Evolutionary conservation across 2,329 filamentous ascomycete species (phyloP).

Genomic region (Nannizziopsis arthrosporioides): DNA sequence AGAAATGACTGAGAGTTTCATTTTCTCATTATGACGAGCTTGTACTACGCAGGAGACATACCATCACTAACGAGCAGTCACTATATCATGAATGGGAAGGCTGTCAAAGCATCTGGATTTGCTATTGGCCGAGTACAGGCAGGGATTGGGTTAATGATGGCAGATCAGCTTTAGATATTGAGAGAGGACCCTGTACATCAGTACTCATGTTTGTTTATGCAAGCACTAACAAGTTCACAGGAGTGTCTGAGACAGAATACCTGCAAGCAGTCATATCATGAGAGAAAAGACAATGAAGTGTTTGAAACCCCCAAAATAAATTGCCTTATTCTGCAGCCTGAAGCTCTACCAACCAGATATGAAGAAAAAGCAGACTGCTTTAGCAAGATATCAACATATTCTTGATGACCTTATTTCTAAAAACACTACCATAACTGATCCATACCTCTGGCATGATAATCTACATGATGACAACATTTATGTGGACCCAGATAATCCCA

Average conservation of each 20-base stretch:
- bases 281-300: too few species aligned
- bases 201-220: too few species aligned
- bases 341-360: constrained; percentile 27
- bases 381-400: constrained; percentile 10
- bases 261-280: constrained; percentile 24
- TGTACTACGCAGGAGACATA: too few species aligned
- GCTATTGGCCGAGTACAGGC: too few species aligned
- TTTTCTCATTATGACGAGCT: too few species aligned
- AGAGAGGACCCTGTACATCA: too few species aligned
- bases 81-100: too few species aligned
- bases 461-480: constrained; percentile 25
- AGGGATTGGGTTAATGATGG: too few species aligned
- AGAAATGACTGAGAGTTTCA: too few species aligned
- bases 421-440: constrained; percentile 10
- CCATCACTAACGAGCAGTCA: too few species aligned
- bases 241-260: constrained; percentile 24
- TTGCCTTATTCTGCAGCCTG: constrained; percentile 27
- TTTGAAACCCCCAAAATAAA: constrained; percentile 17
- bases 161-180: too few species aligned
- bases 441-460: constrained; percentile 26
- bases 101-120: too few species aligned
- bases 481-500: constrained; percentile 21
- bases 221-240: constrained; percentile 16
- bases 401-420: constrained; percentile 4
- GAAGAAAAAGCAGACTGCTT: constrained; percentile 16